phyloP scores from a whole-genome alignment of 1,284 basidiomycete species.

The Heterobasidion irregulare region DNA sequence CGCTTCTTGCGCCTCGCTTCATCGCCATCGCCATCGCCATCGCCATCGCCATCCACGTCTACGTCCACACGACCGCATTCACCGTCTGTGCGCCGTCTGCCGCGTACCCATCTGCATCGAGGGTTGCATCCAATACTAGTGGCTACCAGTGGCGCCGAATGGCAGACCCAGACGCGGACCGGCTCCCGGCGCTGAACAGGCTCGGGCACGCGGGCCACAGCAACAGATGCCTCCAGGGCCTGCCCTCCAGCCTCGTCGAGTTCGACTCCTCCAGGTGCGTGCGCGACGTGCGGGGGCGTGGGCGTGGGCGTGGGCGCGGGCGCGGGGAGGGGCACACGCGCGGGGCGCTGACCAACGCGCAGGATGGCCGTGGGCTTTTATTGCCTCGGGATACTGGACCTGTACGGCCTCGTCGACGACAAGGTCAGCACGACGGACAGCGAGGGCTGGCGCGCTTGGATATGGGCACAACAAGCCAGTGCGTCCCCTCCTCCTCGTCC shows the following conservation, averaged over 20 bases:
- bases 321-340: too few relatives aligned
- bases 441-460: slow-evolving; percentile 71
- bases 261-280: slow-evolving; percentile 48
- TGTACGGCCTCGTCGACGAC: slow-evolving; percentile 48
- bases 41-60: too few relatives aligned
- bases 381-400: slow-evolving; percentile 71
- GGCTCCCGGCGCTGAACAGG: slow-evolving; percentile 22
- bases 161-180: neutral
- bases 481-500: slow-evolving; percentile 14
- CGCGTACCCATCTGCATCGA: too few relatives aligned
- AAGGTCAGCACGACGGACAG: slow-evolving; percentile 44
- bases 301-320: too few relatives aligned
- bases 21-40: too few relatives aligned
- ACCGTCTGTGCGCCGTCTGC: too few relatives aligned
- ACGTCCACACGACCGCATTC: too few relatives aligned
- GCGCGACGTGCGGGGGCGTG: neutral
- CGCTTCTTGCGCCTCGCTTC: too few relatives aligned
- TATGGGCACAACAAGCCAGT: slow-evolving; percentile 81
- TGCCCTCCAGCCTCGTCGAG: slow-evolving; percentile 48
- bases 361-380: slow-evolving; percentile 85
- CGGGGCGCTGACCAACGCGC: neutral
- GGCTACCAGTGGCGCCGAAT: neutral
- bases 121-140: neutral
- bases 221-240: slow-evolving; percentile 44
- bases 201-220: slow-evolving; percentile 43